Percentiles rank a stretch among this genome's conserved stretches.
These are phyloP conservation scores for Rhizomucor miehei DNA, from an alignment of 371 early-diverging fungal species.

Conservation along the genomic window DNA sequence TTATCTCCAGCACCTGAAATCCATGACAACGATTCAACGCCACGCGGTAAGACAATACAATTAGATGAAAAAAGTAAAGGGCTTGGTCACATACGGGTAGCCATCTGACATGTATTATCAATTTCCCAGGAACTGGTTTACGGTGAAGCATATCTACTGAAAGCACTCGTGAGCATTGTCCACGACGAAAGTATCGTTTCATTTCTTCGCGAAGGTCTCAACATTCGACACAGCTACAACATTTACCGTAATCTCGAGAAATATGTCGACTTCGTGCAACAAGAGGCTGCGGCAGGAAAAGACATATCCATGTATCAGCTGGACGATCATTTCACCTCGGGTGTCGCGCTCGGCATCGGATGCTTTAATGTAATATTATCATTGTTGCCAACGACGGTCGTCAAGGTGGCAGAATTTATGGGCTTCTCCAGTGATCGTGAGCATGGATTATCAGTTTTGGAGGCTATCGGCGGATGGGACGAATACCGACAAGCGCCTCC, in stretches of 20 bases:
- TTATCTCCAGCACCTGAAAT: slow-evolving; percentile 42
- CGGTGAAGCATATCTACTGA: slow-evolving; percentile 69
- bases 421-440: slow-evolving; percentile 70
- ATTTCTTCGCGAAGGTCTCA: slow-evolving; percentile 72
- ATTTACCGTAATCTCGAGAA: slow-evolving; percentile 58
- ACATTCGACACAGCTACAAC: slow-evolving; percentile 65
- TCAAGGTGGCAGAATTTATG: slow-evolving; percentile 62
- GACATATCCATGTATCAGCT: slow-evolving; percentile 31
- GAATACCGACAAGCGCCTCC: slow-evolving; percentile 36
- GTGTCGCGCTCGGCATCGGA: slow-evolving; percentile 70
- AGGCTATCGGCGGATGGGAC: slow-evolving; percentile 52
- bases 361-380: slow-evolving; percentile 49
- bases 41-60: slow-evolving; percentile 53
- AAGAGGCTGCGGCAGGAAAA: slow-evolving; percentile 29
- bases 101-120: neutral
- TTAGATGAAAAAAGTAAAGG: slow-evolving; percentile 1
- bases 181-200: slow-evolving; percentile 69
- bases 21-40: slow-evolving; percentile 61
- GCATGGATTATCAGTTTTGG: slow-evolving; percentile 62
- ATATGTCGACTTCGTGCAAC: slow-evolving; percentile 46
- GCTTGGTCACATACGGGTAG: no score
- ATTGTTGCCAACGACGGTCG: slow-evolving; percentile 46
- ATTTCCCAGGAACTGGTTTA: slow-evolving; percentile 62
- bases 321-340: slow-evolving; percentile 73
- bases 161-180: slow-evolving; percentile 65